Base-by-base conservation (phyloP, 2,329 filamentous ascomycete genomes). In the Penicillium expansum region DNA sequence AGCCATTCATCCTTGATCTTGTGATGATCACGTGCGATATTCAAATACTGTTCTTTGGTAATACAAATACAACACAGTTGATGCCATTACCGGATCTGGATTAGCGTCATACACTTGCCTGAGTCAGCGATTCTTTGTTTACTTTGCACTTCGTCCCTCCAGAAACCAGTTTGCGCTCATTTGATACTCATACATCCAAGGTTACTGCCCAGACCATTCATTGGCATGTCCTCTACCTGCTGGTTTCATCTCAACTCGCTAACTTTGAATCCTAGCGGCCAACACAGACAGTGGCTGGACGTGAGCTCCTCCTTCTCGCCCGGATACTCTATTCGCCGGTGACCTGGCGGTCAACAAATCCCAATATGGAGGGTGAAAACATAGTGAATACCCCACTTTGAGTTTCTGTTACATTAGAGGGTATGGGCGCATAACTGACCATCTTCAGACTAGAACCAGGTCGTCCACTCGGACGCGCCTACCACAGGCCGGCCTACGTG, bases 401-500 rank as follows among this genome's bases (percentile, higher is more conserved):
- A 22, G 10, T 22, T 24, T 18, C 4, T 3, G 11, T 27, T n/a
- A 4, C 8, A 18, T 35, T 1, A n/a, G 29, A 18, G n/a, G 11
- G 16, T 13, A 27, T 52, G 38, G 22, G 38, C 6, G 18, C 11
- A 35, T 14, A 29, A 27, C n/a, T 52, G 22, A 52, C 20, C 24
- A 7, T n/a, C 39, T 35, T 20, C 59, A 74, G 67, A 56, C 57
- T 42, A 68, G 71, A 27, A 56, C 70, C 24, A 68, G 65, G 49
- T 42, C 63, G 4, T 59, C 62, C 9, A 66, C 63, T 59, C 70
- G 67, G 22, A 67, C 62, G 38, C 69, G 71, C 59, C 69, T 74
- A 29, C 73, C 72, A 10, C 67, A 69, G 39, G 62, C 60, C 11
- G 68, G 71, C 14, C 75, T 85, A 39, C 70, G 69, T 57, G 83